Base-by-base conservation (phyloP, 2,329 filamentous ascomycete genomes). In the Colletotrichum liriopes region DNA sequence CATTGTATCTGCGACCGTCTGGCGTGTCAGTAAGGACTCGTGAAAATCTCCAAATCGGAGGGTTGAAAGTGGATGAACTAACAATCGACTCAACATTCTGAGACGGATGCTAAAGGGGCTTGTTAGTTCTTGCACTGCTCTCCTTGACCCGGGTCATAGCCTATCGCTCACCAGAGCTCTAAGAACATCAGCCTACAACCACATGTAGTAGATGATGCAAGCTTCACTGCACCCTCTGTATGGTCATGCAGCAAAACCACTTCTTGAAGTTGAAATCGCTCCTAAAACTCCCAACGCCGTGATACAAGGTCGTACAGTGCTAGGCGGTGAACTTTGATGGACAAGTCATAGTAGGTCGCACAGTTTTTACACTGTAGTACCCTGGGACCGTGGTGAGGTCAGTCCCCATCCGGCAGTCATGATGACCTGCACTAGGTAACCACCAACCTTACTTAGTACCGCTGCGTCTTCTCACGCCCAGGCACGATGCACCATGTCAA, bases 401-500 rank as follows among this genome's bases (percentile, higher is more conserved):
- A 59, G 49, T 56, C 47, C 49, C 39, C 20, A 61, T 62, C 29
- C 41, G 18, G 5, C 18, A 43, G 62, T 43, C 45, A 54, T 20
- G n/a, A 29, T 51, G 49, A 45, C 35, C 56, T 63, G 26, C 39
- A 62, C 43, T 23, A 52, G 23, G 32, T 26, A 47, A 49, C 43
- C 23, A 23, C 23, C 58, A 68, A 37, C 58, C 20, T 54, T 51
- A 49, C 54, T 54, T 41, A 18, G 32, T 43, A 47, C 54, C 16
- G 49, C 23, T 52, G 51, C 51, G 7, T 47, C 64, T 49, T 32
- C 43, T 56, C 58, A 26, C 18, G 8, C 32, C 26, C 16, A 68
- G 52, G 16, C 65, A 70, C 35, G 41, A 64, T 72, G 70, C 70
- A 72, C 66, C 65, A 72, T 72, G 70, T 72, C 84, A 76, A 85